Evolutionary conservation across 2,329 filamentous ascomycete species (phyloP), one percentile per base, ranked within the genome.

Genomic region (Colletotrichum ledebouriae): DNA sequence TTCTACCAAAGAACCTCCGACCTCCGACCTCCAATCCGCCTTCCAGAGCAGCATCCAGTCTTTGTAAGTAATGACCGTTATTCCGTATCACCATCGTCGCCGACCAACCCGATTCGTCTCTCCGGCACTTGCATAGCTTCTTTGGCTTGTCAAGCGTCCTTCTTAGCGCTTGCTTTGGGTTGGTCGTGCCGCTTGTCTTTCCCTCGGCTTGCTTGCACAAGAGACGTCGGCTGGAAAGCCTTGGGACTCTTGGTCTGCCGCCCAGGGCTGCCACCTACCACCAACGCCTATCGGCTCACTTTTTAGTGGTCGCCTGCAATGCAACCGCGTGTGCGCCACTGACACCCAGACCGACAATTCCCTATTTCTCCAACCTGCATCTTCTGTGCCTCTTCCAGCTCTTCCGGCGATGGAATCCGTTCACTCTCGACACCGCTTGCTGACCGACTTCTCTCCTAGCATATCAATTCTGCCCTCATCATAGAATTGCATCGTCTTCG

Each of bases 331-430:
- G 17, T 65, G 61, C 65, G 61, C 65, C 61, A 68, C 61, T 56
- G 65, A 68, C 65, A 68, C 61, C 39, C 61, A 65, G 65, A 68
- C 65, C 65, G 61, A 68, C 65, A 65, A 56, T 68, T 59, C 65
- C 47, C 65, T 59, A 46, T 42, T 59, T 34, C 65, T 56, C 55
- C 34, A 65, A 49, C 55, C 65, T 59, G 33, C 61, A 47, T 55
- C 61, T 57, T 52, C 33, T 55, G 63, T 41, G 56, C 34, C 61
- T 68, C 53, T 68, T 65, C 65, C 65, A 68, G 25, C 55, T 59
- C 65, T 56, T 65, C 61, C 61, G 61, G 52, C 41, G 6, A 12
- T 13, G 11, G 11, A n/a, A 12, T 50, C 34, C 57, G 20, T 49
- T 22, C 15, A 34, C 34, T 46, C 50, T 39, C 29, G 37, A 22